phyloP scores from a whole-genome alignment of 768 basidiomycete species.

The Xerocomus spinulosus region DNA sequence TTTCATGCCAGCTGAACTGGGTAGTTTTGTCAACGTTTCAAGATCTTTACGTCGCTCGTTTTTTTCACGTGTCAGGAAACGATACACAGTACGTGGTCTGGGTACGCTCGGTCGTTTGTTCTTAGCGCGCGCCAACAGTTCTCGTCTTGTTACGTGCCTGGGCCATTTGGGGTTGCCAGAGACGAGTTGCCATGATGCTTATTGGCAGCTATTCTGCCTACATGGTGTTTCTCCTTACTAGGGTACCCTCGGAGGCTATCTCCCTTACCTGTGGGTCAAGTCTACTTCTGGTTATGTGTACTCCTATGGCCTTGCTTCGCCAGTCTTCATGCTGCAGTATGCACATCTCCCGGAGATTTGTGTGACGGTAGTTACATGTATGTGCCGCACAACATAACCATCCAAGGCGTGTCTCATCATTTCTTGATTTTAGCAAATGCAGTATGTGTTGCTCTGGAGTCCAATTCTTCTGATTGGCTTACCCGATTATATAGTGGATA shows the following conservation, averaged over 20 bases:
- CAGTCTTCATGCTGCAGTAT: not conserved
- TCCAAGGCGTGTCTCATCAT: not conserved
- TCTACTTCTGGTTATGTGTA: not conserved
- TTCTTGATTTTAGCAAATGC: not conserved
- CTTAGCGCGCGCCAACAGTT: constrained; percentile 4
- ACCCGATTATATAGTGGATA: constrained; percentile 3
- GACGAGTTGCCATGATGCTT: not conserved
- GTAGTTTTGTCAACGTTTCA: constrained; percentile 8
- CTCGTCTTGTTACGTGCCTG: constrained; percentile 18
- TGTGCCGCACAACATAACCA: too few relatives aligned
- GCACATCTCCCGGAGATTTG: constrained; percentile 2
- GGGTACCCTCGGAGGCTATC: too few relatives aligned
- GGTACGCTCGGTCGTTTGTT: not conserved
- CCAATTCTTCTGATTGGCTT: not conserved
- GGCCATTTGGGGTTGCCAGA: constrained; percentile 16
- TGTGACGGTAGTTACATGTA: too few relatives aligned
- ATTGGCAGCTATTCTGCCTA: constrained; percentile 7
- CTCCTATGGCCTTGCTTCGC: not conserved
- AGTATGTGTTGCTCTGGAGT: not conserved
- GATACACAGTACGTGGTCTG: constrained; percentile 10
- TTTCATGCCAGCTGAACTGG: too few relatives aligned
- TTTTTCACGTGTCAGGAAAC: constrained; percentile 3
- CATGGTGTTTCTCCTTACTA: not conserved
- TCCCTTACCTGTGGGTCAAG: not conserved
- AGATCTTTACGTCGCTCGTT: not conserved